Percentiles rank a stretch among this genome's conserved stretches.
Conservation (phyloP, 73 alveolate genomes). For the Loxodes magnus region DNA sequence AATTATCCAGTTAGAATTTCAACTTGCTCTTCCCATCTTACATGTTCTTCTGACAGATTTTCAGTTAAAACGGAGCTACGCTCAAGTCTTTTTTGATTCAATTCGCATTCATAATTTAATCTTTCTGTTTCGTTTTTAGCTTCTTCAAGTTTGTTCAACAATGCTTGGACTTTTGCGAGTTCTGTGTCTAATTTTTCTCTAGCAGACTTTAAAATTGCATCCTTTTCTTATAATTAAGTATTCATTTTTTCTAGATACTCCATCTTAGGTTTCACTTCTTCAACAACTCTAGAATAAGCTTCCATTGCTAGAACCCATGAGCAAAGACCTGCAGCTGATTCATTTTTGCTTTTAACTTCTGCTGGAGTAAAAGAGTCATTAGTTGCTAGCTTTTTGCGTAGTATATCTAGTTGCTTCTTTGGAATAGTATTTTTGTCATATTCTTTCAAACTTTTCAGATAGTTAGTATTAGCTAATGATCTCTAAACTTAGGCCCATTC, state of each 20-base stretch:
- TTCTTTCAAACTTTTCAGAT: conserved; percentile 46
- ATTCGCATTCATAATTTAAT: conserved; percentile 78
- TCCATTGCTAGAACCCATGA: conserved; percentile 66
- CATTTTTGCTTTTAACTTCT: conserved; percentile 35
- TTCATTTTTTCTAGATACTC: conserved; percentile 27
- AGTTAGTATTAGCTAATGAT: conserved; percentile 34
- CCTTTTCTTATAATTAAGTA: conserved; percentile 22
- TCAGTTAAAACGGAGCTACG: conserved; percentile 83
- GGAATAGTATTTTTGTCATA: conserved; percentile 37
- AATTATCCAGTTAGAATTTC: conserved; percentile 57
- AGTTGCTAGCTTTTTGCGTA: conserved; percentile 20
- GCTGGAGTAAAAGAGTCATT: conserved; percentile 54
- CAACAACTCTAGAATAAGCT: conserved; percentile 46
- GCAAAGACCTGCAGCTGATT: conserved; percentile 57
- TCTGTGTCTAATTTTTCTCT: conserved; percentile 61
- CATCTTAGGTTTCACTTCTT: conserved; percentile 61
- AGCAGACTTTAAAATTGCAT: conserved; percentile 44
- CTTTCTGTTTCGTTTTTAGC: conserved; percentile 71
- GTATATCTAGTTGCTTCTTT: conserved; percentile 16
- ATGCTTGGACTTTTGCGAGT: conserved; percentile 53
- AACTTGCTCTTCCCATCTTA: conserved; percentile 54
- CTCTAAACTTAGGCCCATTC: conserved; percentile 54
- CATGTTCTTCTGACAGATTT: conserved; percentile 79
- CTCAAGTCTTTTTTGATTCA: conserved; percentile 76
- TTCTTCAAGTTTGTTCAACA: conserved; percentile 67